Percentiles rank a stretch among this genome's conserved stretches.
phyloP scores from a whole-genome alignment of 139 green algal species.

The Nannochloris sp. region DNA sequence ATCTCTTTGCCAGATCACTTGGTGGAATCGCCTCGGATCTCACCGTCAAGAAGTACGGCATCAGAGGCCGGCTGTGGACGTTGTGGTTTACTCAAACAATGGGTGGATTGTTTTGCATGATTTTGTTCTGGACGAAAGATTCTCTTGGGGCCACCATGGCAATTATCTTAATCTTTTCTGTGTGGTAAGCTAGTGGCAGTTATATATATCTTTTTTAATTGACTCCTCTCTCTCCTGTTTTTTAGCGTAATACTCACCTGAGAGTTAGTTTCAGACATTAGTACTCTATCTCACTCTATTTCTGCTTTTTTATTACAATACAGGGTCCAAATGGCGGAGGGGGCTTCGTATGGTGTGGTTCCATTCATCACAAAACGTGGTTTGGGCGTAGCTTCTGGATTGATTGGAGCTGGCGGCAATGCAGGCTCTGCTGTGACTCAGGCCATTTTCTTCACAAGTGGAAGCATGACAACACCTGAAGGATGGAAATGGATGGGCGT shows the following conservation, averaged over 20 bases:
- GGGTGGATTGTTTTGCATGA: slow-evolving; percentile 67
- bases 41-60: slow-evolving; percentile 37
- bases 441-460: slow-evolving; percentile 77
- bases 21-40: slow-evolving; percentile 70
- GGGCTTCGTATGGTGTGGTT: slow-evolving; percentile 86
- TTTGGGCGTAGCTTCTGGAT: slow-evolving; percentile 79
- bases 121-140: slow-evolving; percentile 59
- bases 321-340: too few relatives aligned
- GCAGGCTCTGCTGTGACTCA: slow-evolving; percentile 76
- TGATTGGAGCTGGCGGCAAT: slow-evolving; percentile 89
- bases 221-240: too few relatives aligned
- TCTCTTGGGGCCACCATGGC: slow-evolving; percentile 63
- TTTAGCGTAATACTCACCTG: too few relatives aligned
- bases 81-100: slow-evolving; percentile 65
- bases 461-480: slow-evolving; percentile 43
- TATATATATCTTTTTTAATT: slow-evolving; percentile 71
- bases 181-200: too few relatives aligned
- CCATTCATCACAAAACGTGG: slow-evolving; percentile 72
- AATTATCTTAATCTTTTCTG: slow-evolving; percentile 77
- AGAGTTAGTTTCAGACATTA: too few relatives aligned
- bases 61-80: slow-evolving; percentile 65
- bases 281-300: too few relatives aligned
- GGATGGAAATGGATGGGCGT: slow-evolving; percentile 83
- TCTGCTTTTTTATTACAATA: too few relatives aligned
- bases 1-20: slow-evolving; percentile 79